A percentile compares a stretch with the other conserved stretches of the same genome.
These are phyloP conservation scores for Rhodotorula graminis DNA, from an alignment of 768 basidiomycete species.

Conservation along the genomic window DNA sequence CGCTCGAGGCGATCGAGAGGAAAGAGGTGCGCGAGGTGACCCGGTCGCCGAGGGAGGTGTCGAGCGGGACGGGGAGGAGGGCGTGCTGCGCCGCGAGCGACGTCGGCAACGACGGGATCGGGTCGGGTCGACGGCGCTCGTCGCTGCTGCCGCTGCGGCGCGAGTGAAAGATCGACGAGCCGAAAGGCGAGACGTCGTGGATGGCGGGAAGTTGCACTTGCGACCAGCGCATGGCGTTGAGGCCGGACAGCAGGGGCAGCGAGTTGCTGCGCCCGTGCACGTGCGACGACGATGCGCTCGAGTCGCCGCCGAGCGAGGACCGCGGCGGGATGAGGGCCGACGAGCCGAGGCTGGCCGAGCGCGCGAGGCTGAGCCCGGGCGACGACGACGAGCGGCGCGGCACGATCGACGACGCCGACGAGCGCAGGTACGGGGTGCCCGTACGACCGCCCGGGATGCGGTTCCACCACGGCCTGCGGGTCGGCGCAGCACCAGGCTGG, in stretches of 20 bases:
- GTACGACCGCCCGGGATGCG: not conserved
- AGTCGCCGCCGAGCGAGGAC: not conserved
- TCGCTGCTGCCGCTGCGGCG: not conserved
- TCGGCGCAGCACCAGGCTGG: not conserved
- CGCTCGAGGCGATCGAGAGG: not conserved
- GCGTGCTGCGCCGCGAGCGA: not conserved
- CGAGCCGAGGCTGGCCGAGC: not conserved
- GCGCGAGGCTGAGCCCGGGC: not conserved
- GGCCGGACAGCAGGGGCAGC: slow-evolving; percentile 1
- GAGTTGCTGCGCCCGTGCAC: not conserved
- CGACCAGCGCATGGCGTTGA: not conserved
- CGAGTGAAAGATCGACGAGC: not conserved
- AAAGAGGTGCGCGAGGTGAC: not conserved
- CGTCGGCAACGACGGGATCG: not conserved
- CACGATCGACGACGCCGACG: not conserved
- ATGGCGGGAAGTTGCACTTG: not conserved
- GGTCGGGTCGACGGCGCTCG: not conserved
- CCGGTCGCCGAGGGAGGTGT: not conserved
- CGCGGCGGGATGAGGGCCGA: not conserved
- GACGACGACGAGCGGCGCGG: not conserved
- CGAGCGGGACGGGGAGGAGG: too few species aligned
- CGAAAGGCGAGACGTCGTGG: slow-evolving; percentile 16
- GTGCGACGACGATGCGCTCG: not conserved
- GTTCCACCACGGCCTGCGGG: slow-evolving; percentile 12
- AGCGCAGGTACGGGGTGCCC: not conserved